Evolutionary conservation across 192 early-diverging fungal genomes (phyloP).

Genomic region (Coemansia sp.): DNA sequence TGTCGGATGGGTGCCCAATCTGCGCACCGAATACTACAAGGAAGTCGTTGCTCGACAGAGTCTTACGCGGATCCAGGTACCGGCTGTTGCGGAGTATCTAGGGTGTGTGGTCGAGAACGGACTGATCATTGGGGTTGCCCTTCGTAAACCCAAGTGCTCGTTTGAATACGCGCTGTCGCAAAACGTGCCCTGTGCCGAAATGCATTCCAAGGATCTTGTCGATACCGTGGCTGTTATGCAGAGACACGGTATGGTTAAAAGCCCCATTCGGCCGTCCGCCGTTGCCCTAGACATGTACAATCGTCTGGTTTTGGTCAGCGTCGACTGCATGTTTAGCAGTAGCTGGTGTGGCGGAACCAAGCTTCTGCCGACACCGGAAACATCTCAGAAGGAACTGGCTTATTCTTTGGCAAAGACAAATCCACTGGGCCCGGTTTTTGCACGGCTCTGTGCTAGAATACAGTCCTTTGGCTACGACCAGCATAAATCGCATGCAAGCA

Average conservation of each 20-base stretch:
- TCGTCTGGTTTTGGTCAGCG: slow-evolving; percentile 8
- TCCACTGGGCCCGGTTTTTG: slow-evolving; percentile 11
- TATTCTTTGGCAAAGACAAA: background rate
- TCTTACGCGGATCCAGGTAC: slow-evolving; percentile 6
- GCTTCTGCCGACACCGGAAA: background rate
- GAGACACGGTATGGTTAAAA: background rate
- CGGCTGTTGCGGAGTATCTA: slow-evolving; percentile 9
- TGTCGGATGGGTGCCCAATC: slow-evolving; percentile 20
- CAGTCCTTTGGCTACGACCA: background rate
- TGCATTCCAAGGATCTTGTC: slow-evolving; percentile 9
- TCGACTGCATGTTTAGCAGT: slow-evolving; percentile 17
- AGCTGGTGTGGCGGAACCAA: slow-evolving; percentile 11
- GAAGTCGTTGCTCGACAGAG: slow-evolving; percentile 11
- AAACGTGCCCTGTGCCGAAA: slow-evolving; percentile 9
- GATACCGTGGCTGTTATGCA: slow-evolving; percentile 9
- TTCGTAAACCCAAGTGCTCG: background rate
- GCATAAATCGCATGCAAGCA: too few relatives aligned
- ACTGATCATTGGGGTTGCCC: slow-evolving; percentile 17
- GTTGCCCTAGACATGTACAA: slow-evolving; percentile 12
- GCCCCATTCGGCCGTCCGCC: slow-evolving; percentile 10
- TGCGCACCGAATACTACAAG: slow-evolving; percentile 15
- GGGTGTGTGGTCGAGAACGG: slow-evolving; percentile 25
- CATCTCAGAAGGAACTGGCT: background rate
- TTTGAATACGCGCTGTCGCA: slow-evolving; percentile 8
- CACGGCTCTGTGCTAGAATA: slow-evolving; percentile 2